Evolutionary conservation across 1,139 yeast species (phyloP), one percentile per base, ranked within the genome.

Genomic region (Eremothecium sinecaudum): DNA sequence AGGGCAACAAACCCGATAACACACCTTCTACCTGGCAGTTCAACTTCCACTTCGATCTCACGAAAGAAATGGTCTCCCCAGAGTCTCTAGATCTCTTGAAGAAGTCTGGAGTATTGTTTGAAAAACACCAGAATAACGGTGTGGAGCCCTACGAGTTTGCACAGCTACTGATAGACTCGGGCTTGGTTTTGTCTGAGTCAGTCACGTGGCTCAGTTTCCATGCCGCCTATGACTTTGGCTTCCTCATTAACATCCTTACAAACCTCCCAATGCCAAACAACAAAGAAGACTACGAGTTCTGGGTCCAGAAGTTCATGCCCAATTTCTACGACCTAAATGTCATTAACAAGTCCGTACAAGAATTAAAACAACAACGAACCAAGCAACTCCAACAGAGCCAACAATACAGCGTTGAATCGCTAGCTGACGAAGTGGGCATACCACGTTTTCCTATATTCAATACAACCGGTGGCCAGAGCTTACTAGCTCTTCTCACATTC

Each of bases 171-270:
- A 79, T 82, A 41, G 86, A 84, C 40, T 80, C 94, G 36, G 98
- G 98, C 0, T 64, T 90, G 40, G 72, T 87, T 24, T 64, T 90
- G 46, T 78, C 83, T 45, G 69, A 73, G 19, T 67, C 76, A 20
- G 73, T 83, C 34, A 75, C 79, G 38, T 90, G 98, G 98, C 69
- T 86, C 36, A 80, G 94, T 42, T 90, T 79, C 61, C 97, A 90
- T 57, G 79, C 86, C 1, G 98, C 97, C 11, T 90, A 90, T 59
- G 98, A 90, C 59, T 72, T 87, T 54, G 98, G 98, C 2, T 87
- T 87, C 57, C 66, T 90, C 43, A 64, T 86, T 24, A 76, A 94
- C 37, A 66, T 86, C 43, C 67, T 90, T 56, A 73, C 79, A 46
- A 83, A 84, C 57, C 72, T 74, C 39, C 65, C 69, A 33, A 79